These are phyloP conservation scores for Scheffersomyces segobiensis DNA, from an alignment of 1,139 yeast species.

Conservation along the genomic window DNA sequence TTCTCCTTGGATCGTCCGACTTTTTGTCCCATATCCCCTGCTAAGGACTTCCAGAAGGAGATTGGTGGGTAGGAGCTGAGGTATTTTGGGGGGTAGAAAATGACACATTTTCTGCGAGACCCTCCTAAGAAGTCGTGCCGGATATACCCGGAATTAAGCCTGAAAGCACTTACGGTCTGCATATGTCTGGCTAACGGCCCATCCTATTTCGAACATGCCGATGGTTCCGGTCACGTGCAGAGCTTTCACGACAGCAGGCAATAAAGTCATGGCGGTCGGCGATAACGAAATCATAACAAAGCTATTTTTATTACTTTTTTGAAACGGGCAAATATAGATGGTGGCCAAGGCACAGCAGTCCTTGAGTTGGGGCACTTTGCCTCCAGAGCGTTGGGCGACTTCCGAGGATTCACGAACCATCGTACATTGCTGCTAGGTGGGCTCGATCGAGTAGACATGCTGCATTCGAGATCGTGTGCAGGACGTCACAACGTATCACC, in stretches of 20 bases:
- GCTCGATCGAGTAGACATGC: neutral
- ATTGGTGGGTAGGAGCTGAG: neutral
- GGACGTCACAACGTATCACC: neutral
- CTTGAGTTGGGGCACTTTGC: neutral
- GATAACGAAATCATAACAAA: neutral
- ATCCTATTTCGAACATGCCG: conserved; percentile 7
- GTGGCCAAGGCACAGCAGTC: neutral
- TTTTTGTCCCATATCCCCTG: neutral
- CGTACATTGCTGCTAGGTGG: neutral
- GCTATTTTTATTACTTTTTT: too few relatives aligned
- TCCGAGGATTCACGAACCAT: neutral
- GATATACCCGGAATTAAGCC: neutral
- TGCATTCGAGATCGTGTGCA: neutral
- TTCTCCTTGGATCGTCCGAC: neutral
- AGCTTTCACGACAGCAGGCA: neutral
- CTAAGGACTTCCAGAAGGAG: neutral
- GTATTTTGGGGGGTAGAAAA: neutral
- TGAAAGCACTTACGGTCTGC: neutral
- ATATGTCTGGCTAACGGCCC: neutral
- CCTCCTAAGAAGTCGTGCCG: neutral
- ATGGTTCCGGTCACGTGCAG: conserved; percentile 18
- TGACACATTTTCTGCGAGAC: neutral
- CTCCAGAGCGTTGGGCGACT: neutral
- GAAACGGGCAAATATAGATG: neutral
- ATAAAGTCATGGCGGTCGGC: too few relatives aligned